Evolutionary conservation across 1,139 yeast genomes (phyloP), one percentile per base, ranked within the genome.

Genomic region (Schwanniomyces etchellsii): DNA sequence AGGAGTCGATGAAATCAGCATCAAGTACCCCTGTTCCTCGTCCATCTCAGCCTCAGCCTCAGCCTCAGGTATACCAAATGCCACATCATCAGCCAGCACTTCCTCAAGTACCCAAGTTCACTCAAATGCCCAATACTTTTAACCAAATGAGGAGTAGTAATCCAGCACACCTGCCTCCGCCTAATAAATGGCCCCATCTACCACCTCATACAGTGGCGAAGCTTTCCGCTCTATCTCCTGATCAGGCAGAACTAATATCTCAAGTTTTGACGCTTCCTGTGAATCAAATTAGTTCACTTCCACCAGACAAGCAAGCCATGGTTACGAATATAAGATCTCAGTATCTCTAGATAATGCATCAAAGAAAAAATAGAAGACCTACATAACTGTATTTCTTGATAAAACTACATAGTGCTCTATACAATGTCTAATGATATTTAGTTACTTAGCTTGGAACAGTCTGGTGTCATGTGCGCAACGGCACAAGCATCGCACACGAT

Each of bases 221-320:
- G 45, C 52, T 78, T 20, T 49, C 66, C 14, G 58, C 53, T 20
- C 48, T 77, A 43, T 64, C 71, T 5, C 69, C 70, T 17, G 71
- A 70, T 27, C 83, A 81, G 48, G 84, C 84, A 6, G 70, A 72
- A 27, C 65, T 78, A 52, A 70, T 80, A 26, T 77, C 75, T 9
- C 85, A 80, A 49, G 83, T 81, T 4, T 61, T 81, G 36, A 62
- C 69, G 24, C 54, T 81, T 37, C 62, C 79, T 0, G 70, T 70
- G 2, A 77, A 69, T 12, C 83, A 78, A 42, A 60, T 81, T 22
- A 57, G 61, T 25, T 52, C 61, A 2, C 56, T 81, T 28, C 85
- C 85, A 2, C 67, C 64, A 2, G 81, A 77, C 29, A 81, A 79
- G 49, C 73, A 70, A 39, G 50, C 61, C 26, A 74, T 79, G 76